Base-by-base conservation (phyloP, 2,329 filamentous ascomycete species). In the Aspergillus ruber region DNA sequence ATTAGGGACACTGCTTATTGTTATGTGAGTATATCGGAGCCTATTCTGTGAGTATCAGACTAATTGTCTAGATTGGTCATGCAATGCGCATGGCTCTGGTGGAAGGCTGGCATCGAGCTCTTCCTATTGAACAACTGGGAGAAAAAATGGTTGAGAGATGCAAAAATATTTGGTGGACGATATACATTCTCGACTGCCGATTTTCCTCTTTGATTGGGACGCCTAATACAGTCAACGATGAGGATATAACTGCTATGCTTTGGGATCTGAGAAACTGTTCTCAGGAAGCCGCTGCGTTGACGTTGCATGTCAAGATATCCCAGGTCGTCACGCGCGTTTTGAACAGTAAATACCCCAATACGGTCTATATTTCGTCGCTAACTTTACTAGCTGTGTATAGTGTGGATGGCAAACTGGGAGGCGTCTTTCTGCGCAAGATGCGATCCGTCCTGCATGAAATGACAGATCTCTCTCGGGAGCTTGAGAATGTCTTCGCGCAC, bases 81-180 rank as follows among this genome's bases (percentile, higher is more conserved):
- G 77, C 77, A 0, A 72, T 80, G 65, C 68, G 78, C 2, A 72
- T 78, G 47, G 75, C 76, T 0, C 59, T 79, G 23, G 69, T 69
- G 0, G 68, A 78, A 48, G 77, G 77, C 1, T 72, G 79, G 65
- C 76, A 80, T 46, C 77, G 74, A 0, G 72, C 77, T 18, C 75
- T 79, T 69, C 74, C 73, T 0, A 65, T 69, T 0, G 65, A 70
- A 1, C 69, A 75, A 35, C 51, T 79, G 0, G 73, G 74, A 0
- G 68, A 74, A 3, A 53, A 61, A 0, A 57, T 70, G 3, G 74
- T 77, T 0, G 70, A 79, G 45, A 63, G 78, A 42, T 76, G 71
- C 38, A 73, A 74, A 5, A 73, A 72, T 45, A 69, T 77, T 10
- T 81, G 76, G 76, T 80, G 77, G 76, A 80, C 77, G 0, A 69